Percentiles rank a stretch among this genome's conserved stretches.
Evolutionary conservation across 495 filamentous ascomycete genomes (phyloP).

Genomic region (Tuber melanosporum): DNA sequence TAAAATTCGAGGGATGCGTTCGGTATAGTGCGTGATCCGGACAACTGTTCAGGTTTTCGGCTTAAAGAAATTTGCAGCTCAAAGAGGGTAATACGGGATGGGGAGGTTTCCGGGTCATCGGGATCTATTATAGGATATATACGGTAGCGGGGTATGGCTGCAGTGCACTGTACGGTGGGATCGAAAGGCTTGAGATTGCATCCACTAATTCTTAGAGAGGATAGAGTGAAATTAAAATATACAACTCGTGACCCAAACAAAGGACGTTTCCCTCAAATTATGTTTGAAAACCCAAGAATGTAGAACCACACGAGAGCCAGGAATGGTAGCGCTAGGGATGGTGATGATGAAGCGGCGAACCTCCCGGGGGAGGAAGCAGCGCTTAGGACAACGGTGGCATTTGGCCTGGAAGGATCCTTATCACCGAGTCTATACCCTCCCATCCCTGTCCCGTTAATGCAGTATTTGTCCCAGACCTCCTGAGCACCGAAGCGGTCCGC

Average conservation of each 20-base stretch:
- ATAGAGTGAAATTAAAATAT: neutral
- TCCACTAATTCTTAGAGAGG: neutral
- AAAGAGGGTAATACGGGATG: too few relatives aligned
- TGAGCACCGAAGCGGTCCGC: slow-evolving; percentile 41
- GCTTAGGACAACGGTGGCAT: neutral
- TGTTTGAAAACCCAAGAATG: neutral
- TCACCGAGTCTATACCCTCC: slow-evolving; percentile 12
- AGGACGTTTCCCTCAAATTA: neutral
- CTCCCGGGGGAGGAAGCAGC: neutral
- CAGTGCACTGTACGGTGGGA: too few relatives aligned
- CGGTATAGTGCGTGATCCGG: too few relatives aligned
- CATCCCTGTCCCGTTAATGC: slow-evolving; percentile 47
- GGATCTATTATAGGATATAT: too few relatives aligned
- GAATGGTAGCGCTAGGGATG: neutral
- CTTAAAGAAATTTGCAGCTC: too few relatives aligned
- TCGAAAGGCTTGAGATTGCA: too few relatives aligned
- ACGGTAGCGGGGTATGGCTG: too few relatives aligned
- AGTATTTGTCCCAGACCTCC: slow-evolving; percentile 41
- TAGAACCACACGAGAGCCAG: neutral
- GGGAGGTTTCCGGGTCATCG: too few relatives aligned
- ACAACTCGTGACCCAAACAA: neutral
- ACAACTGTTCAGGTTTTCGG: too few relatives aligned
- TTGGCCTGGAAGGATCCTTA: neutral
- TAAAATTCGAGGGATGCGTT: too few relatives aligned
- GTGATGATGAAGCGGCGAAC: neutral